These are phyloP conservation scores for Eucalyptus viminalis DNA, from an alignment of 345 rosid genomes.

Conservation along the genomic window DNA sequence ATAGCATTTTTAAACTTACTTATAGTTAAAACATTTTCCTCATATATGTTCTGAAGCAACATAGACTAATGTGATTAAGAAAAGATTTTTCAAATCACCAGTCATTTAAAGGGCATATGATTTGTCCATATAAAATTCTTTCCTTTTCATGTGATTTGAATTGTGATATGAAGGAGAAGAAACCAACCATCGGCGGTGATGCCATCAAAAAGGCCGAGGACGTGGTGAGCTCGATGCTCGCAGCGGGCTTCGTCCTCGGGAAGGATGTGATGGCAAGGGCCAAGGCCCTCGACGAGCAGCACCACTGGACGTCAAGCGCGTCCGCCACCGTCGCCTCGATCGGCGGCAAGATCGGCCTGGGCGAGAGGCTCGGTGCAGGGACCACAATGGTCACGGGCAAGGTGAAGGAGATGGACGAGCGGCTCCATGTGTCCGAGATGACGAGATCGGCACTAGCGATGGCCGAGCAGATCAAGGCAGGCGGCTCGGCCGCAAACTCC, in stretches of 20 bases:
- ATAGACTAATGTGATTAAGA: too few relatives aligned
- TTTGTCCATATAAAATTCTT: not conserved
- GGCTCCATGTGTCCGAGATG: slow-evolving; percentile 20
- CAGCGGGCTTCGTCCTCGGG: slow-evolving; percentile 38
- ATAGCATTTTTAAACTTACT: accelerated
- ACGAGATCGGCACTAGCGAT: slow-evolving; percentile 17
- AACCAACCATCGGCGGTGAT: not conserved
- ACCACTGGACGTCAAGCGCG: slow-evolving; percentile 25
- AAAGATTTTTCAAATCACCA: not conserved
- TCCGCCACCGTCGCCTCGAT: slow-evolving; percentile 31
- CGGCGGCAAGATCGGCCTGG: slow-evolving; percentile 20
- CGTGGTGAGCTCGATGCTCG: slow-evolving; percentile 44
- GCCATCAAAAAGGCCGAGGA: slow-evolving; percentile 38
- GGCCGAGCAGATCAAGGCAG: slow-evolving; percentile 30
- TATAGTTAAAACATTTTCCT: accelerated
- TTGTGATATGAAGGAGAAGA: not conserved
- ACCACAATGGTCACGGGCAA: slow-evolving; percentile 27
- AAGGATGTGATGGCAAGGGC: slow-evolving; percentile 38
- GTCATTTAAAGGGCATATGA: not conserved
- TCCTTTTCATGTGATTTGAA: not conserved
- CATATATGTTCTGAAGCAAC: accelerated
- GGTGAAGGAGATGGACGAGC: slow-evolving; percentile 25
- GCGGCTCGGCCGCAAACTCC: slow-evolving; percentile 7
- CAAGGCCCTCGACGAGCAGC: slow-evolving; percentile 32
- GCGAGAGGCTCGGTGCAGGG: slow-evolving; percentile 19